Evolutionary conservation across 23 red algal genomes (phyloP), one percentile per base, ranked within the genome.

Genomic region (Rhodosorus marinus): DNA sequence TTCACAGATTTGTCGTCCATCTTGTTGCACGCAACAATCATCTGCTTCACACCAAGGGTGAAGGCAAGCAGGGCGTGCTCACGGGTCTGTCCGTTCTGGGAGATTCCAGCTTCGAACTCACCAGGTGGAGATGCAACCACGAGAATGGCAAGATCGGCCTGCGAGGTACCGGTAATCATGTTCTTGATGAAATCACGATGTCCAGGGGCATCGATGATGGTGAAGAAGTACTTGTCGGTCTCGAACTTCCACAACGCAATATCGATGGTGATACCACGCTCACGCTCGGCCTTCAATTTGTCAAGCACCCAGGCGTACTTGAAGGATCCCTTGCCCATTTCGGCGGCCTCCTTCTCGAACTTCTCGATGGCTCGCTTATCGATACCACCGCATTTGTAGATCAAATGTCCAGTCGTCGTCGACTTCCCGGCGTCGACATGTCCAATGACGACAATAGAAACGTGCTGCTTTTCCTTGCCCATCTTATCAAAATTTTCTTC

Each of bases 11-110:
- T 65, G 45, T 76, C 74, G 41, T 98, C 90, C 90, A 98, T 98
- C 72, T 98, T 98, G 90, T 98, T 98, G 20, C 80, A 59, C 33
- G 71, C 90, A 8, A 98, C 90, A 26, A 98, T 71, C 6, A 98
- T 54, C 48, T 79, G 65, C 55, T 83, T 72, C n/a, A 98, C 69
- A 64, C 90, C 90, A 54, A 98, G 62, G 26, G 66, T 55, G 52
- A 72, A 62, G 40, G 81, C 52, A 4, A 98, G 33, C 26, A 62
- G 73, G 34, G 90, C 90, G 48, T 98, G 78, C 56, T 84, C 53
- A 32, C 72, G 75, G 20, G 90, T 98, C 42, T 83, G 90, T 8
- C 90, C 90, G n/a, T n/a, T n/a, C 33, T 79, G 69, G 3, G 69
- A 64, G 45, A 84, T 59, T n/a, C 68, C 78, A 22, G 76, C 66